Evolutionary conservation across 257 asterid species (phyloP).

Genomic region (Petunia axillaris): DNA sequence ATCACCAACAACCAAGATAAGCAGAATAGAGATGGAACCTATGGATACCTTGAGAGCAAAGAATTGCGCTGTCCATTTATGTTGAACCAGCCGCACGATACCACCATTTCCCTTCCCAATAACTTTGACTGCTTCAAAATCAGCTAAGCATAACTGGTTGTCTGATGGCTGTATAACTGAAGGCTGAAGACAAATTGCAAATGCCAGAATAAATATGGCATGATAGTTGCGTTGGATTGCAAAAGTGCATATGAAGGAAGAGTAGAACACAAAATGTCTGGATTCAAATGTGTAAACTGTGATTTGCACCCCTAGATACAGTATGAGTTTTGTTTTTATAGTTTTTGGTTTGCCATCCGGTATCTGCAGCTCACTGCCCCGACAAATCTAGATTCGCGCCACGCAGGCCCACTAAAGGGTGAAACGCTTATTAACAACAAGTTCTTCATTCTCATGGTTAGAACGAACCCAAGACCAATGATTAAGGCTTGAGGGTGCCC

Average conservation of each 20-base stretch:
- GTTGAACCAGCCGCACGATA: slow-evolving; percentile 90
- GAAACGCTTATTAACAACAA: too few species aligned
- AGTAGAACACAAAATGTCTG: neutral
- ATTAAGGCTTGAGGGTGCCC: too few species aligned
- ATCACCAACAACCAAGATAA: slow-evolving; percentile 12
- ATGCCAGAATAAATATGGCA: neutral
- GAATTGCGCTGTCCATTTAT: slow-evolving; percentile 93
- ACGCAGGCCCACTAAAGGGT: too few species aligned
- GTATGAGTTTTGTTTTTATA: too few species aligned
- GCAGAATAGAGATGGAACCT: neutral
- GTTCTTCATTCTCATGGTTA: too few species aligned
- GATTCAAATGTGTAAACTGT: neutral
- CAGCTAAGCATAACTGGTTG: slow-evolving; percentile 92
- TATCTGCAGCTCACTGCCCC: too few species aligned
- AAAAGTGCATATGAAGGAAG: neutral
- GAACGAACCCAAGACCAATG: too few species aligned
- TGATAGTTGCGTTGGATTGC: neutral
- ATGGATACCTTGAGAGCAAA: slow-evolving; percentile 87
- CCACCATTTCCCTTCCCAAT: slow-evolving; percentile 98
- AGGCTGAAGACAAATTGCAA: slow-evolving; percentile 52
- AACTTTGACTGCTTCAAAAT: slow-evolving; percentile 90
- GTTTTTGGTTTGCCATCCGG: too few species aligned
- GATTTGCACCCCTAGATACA: neutral
- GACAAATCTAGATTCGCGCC: too few species aligned
- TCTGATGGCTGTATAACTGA: slow-evolving; percentile 82